Evolutionary conservation across 1,139 yeast species (phyloP), one percentile per base, ranked within the genome.

Genomic region (Geotrichum phurueaensis): DNA sequence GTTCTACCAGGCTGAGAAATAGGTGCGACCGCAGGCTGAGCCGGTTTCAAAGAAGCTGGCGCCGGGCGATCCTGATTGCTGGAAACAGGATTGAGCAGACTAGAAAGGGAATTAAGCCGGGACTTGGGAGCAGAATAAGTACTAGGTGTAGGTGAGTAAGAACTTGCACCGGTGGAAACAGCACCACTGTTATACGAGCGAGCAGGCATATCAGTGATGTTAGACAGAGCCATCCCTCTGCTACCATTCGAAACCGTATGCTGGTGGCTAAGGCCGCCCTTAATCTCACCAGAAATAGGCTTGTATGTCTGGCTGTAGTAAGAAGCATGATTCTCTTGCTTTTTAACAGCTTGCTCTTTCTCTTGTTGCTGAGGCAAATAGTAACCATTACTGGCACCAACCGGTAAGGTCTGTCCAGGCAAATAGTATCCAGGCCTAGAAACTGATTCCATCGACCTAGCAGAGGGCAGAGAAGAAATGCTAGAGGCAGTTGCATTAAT

Each of bases 391-490:
- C 13, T 15, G n/a, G 54, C 12, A n/a, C 51, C 15, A 13, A 51
- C 43, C 13, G 63, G 57, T 3, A 60, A 50, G 23, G 53, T 53
- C 9, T 58, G 62, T 53, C 56, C 57, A 9, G 60, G 62, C 33
- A 60, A 27, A 33, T 56, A 60, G 27, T 43, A 60, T 10, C 58
- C 56, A 5, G 47, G 47, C 2, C 57, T 47, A 15, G 45, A 18
- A 31, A 20, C 33, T 9, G 59, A 15, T 9, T 54, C 60, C 47
- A 57, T 31, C 27, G 60, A 20, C 18, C 29, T 50, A 5, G 56
- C 48, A 9, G 59, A 53, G 25, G 54, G 50, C 33, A 57, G 49
- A 33, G 22, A 33, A 25, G 57, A 25, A 36, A 43, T 55, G 12
- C 22, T n/a, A 39, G 47, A 39, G 18, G 47, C 22, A n/a, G 56